Base-by-base conservation (phyloP, 2,329 filamentous ascomycete genomes). In the Colletotrichum incanum region DNA sequence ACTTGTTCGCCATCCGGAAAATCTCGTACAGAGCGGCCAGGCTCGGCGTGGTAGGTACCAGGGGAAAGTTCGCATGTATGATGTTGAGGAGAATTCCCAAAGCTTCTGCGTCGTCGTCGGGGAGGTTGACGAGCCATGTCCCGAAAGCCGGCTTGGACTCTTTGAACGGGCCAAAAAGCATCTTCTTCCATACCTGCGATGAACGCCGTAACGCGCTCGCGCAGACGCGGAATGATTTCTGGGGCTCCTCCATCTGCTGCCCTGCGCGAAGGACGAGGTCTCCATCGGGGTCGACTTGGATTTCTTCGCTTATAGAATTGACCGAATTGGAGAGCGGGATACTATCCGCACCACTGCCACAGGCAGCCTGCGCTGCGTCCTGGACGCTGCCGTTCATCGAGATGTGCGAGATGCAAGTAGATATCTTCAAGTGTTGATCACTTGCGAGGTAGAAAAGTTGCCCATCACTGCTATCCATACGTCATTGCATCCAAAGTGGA, bases 121-220 rank as follows among this genome's bases (percentile, higher is more conserved):
- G 65, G 8, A 71, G 31, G 11, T 41, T 45, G n/a, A 71, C 69
- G 20, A 45, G 8, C 65, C 65, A 68, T 7, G 26, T 7, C 7
- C 68, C 71, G 14, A 37, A 67, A 1, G 50, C 61, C 26, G 71
- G 71, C 8, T 64, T 73, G n/a, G 71, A 62, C 28, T 73, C 71
- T 7, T 41, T 63, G 56, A 72, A 73, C 9, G 56, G 56, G 6
- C 67, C 71, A 16, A 67, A 72, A 37, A 73, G 67, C 71, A 73
- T 73, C 45, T 39, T 67, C 58, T 71, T 67, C 62, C 67, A 73
- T 3, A 73, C 52, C 5, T 20, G 45, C 26, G 58, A 71, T 20
- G 67, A 63, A 8, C 67, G 69, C 5, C 71, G 63, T 56, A 67
- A 0, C 8, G 67, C 52, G 31, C 50, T 67, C 23, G 67, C 43